A percentile compares a stretch with the other conserved stretches of the same genome.
Conservation (phyloP, 352 stramenopile genomes). For the Blastocystis sp. region DNA sequence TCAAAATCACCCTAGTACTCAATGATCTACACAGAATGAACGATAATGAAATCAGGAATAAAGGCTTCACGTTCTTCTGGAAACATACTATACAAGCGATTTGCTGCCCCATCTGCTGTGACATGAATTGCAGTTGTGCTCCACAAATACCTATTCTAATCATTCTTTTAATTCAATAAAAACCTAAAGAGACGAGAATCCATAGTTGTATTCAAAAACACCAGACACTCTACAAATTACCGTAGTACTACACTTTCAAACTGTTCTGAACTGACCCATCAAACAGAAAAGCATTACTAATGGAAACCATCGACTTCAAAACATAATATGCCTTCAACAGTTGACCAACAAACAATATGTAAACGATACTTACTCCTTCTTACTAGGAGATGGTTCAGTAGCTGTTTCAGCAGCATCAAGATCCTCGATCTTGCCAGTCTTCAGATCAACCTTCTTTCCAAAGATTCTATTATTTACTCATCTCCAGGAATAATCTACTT, state of each 20-base stretch:
- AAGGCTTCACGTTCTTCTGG: slow-evolving; percentile 38
- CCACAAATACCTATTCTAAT: slow-evolving; percentile 49
- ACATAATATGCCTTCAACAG: background rate
- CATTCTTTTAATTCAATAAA: background rate
- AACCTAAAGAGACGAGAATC: background rate
- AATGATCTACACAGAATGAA: background rate
- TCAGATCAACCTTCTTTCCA: slow-evolving; percentile 66
- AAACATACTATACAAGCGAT: slow-evolving; percentile 41
- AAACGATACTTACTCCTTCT: slow-evolving; percentile 45
- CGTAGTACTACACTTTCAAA: background rate
- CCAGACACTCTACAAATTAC: slow-evolving; percentile 29
- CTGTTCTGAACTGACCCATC: slow-evolving; percentile 7
- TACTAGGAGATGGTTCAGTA: slow-evolving; percentile 12
- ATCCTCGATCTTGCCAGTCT: slow-evolving; percentile 65
- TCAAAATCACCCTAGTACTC: slow-evolving; percentile 51
- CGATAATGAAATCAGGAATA: slow-evolving; percentile 65
- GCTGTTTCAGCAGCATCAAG: slow-evolving; percentile 45
- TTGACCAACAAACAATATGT: slow-evolving; percentile 33
- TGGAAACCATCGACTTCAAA: background rate
- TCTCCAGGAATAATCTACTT: background rate
- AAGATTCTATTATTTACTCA: slow-evolving; percentile 36
- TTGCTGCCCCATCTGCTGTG: slow-evolving; percentile 50
- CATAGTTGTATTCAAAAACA: slow-evolving; percentile 40
- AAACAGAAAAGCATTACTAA: slow-evolving; percentile 11
- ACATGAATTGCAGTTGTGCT: slow-evolving; percentile 40